These are phyloP conservation scores for Coemansia sp. DNA, from an alignment of 192 early-diverging fungal species.

Conservation along the genomic window DNA sequence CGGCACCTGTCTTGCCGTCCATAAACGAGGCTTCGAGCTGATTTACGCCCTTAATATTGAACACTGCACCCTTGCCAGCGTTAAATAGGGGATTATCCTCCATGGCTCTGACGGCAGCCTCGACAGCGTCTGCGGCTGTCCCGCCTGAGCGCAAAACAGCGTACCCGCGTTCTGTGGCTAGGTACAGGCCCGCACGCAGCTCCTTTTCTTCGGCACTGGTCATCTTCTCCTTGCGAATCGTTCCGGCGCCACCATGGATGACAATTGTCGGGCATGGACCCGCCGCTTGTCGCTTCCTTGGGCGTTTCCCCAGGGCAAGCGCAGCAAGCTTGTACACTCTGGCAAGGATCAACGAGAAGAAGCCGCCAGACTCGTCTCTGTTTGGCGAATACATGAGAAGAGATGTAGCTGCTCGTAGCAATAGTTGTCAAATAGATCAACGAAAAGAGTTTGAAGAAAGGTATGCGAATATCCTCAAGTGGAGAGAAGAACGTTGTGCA, in stretches of 20 bases:
- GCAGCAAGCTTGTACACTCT: background rate
- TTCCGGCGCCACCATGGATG: constrained; percentile 38
- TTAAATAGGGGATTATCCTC: constrained; percentile 47
- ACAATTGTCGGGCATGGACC: constrained; percentile 20
- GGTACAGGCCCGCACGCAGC: constrained; percentile 21
- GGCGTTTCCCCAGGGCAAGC: background rate
- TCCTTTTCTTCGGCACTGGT: constrained; percentile 21
- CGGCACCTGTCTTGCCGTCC: constrained; percentile 26
- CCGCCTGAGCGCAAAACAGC: constrained; percentile 22
- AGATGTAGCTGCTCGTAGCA: background rate
- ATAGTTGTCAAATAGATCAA: background rate
- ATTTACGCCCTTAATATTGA: constrained; percentile 32
- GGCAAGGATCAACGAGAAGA: background rate
- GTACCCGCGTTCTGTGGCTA: constrained; percentile 25
- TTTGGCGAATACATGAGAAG: background rate
- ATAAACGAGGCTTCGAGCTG: constrained; percentile 44
- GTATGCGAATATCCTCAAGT: no score
- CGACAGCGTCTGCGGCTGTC: constrained; percentile 41
- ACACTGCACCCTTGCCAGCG: constrained; percentile 42
- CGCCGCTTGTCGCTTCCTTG: background rate
- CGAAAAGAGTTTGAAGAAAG: background rate
- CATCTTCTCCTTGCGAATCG: constrained; percentile 33
- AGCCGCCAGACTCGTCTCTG: background rate
- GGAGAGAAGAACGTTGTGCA: background rate
- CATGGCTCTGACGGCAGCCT: constrained; percentile 45